Percentiles rank a stretch among this genome's conserved stretches.
phyloP scores from a whole-genome alignment of 192 early-diverging fungal genomes.

The Backusella macrospora region DNA sequence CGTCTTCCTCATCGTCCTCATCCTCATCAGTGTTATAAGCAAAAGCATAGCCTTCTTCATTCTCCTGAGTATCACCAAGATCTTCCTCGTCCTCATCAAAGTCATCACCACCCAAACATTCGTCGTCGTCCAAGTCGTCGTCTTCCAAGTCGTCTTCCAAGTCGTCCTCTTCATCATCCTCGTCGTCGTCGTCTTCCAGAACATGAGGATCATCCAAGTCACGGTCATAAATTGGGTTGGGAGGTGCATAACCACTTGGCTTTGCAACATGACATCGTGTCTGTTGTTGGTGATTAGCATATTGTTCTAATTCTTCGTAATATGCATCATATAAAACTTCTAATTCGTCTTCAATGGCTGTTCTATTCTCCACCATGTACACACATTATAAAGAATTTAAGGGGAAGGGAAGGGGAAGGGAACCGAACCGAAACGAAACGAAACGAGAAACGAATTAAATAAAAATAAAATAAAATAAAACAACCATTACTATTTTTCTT shows the following conservation, averaged over 20 bases:
- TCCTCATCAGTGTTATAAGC: conserved; percentile 16
- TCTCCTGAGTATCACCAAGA: conserved; percentile 47
- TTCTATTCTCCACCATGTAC: conserved; percentile 40
- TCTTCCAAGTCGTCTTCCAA: conserved; percentile 55
- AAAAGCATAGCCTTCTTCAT: conserved; percentile 23
- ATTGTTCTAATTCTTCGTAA: conserved; percentile 86
- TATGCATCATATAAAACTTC: conserved; percentile 88
- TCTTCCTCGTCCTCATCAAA: conserved; percentile 65
- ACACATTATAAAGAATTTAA: neutral
- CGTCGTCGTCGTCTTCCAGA: conserved; percentile 46
- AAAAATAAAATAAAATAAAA: conserved; percentile 11
- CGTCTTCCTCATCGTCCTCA: conserved; percentile 14
- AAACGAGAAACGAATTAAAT: conserved; percentile 5
- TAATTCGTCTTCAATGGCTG: conserved; percentile 84
- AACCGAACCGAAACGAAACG: neutral
- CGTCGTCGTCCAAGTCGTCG: conserved; percentile 50
- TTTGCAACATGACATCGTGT: conserved; percentile 22
- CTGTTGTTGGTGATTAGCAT: conserved; percentile 74
- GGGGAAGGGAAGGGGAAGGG: neutral
- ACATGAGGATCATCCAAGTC: conserved; percentile 33
- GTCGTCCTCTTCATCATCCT: conserved; percentile 43
- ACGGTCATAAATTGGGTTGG: conserved; percentile 12
- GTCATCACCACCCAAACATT: conserved; percentile 49
- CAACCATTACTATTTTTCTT: conserved; percentile 15
- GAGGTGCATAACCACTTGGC: neutral